Evolutionary conservation across 371 early-diverging fungal genomes (phyloP), one percentile per base, ranked within the genome.

Genomic region (Lichtheimia ornata): DNA sequence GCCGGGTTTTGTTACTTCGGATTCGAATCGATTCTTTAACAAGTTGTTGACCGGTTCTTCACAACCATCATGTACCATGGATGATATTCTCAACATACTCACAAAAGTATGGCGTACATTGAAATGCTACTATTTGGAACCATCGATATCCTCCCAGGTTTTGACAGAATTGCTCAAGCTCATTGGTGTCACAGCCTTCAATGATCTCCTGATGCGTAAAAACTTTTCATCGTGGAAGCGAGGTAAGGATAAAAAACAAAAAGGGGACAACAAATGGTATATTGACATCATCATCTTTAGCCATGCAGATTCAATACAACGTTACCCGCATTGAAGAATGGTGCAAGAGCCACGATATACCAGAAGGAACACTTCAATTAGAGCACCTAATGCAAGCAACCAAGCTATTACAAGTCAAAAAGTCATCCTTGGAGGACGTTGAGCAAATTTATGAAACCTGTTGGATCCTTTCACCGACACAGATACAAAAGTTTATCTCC

Each of bases 261-360:
- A 24, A 22, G 14, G 17, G 27, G 7, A 55, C 14, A 13, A 41
- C 24, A n/a, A 22, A 15, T 18, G 15, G 11, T 52, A 25, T 52
- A 52, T 11, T 35, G 35, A 35, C 11, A 35, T 35, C 22, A 1
- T 53, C 0, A 0, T 22, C 24, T 6, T 30, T 42, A 69, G 72
- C 68, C 9, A 95, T 96, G 88, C 96, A 97, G 82, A 94, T 97
- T 70, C 96, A 96, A 73, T 96, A 94, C 80, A 97, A 97, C 65
- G 86, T 96, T 44, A 90, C 92, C 4, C 86, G 95, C 12, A 81
- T 97, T 56, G 93, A 94, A 67, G 97, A 97, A 70, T 97, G 97
- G 97, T 95, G 94, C 84, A 91, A 90, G 83, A 71, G 85, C 50
- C 92, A 95, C 67, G 88, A 86, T 40, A 85, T 95, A 30, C 73